These are phyloP conservation scores for Mycogone perniciosa DNA, from an alignment of 2,329 filamentous ascomycete genomes.

Conservation along the genomic window DNA sequence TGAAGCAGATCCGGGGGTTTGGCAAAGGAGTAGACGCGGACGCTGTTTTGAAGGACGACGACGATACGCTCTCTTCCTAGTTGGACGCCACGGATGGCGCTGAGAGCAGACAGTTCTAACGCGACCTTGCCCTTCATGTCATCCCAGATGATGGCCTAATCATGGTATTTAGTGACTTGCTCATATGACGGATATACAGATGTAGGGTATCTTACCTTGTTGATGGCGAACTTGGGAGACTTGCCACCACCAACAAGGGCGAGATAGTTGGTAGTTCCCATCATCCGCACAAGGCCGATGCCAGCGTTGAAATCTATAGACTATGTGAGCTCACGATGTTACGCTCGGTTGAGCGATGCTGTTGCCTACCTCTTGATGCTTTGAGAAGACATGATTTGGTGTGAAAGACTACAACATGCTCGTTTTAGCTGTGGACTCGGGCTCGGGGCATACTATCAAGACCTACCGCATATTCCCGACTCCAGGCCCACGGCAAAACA, in stretches of 20 bases:
- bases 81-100: conserved; percentile 72
- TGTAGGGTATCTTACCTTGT: conserved; percentile 55
- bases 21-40: conserved; percentile 74
- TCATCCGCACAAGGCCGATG: conserved; percentile 77
- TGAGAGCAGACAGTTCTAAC: conserved; percentile 74
- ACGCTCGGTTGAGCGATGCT: background rate
- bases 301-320: conserved; percentile 68
- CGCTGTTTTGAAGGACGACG: conserved; percentile 73
- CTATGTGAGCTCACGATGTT: background rate
- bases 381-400: conserved; percentile 66
- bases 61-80: conserved; percentile 71
- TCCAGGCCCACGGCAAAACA: conserved; percentile 86
- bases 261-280: conserved; percentile 79
- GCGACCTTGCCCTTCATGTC: conserved; percentile 67
- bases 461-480: conserved; percentile 71
- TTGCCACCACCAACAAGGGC: conserved; percentile 85
- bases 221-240: conserved; percentile 77
- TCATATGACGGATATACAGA: background rate
- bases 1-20: conserved; percentile 64
- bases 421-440: background rate
- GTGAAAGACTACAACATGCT: conserved; percentile 54
- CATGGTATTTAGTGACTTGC: background rate
- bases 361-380: conserved; percentile 38
- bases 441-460: background rate
- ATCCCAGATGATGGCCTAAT: conserved; percentile 81